A percentile compares a stretch with the other conserved stretches of the same genome.
Evolutionary conservation across 305 asterid species (phyloP).

Genomic region (Vinca major): DNA sequence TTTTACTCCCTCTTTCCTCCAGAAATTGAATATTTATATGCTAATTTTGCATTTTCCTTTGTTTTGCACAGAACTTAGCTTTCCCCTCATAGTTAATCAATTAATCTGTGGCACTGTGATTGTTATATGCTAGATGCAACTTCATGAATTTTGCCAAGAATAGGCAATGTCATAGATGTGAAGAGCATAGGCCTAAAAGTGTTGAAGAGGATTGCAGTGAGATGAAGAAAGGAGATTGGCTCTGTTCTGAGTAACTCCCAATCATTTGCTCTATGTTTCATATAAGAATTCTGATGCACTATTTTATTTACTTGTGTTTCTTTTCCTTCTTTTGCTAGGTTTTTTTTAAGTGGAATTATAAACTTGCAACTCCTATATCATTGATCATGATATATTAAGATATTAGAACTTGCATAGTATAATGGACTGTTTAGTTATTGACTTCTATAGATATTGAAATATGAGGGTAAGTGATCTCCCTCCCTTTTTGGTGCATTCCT

Average conservation of each 20-base stretch:
- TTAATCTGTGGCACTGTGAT: neutral
- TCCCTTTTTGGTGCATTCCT: neutral
- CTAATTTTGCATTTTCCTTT: neutral
- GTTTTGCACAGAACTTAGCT: neutral
- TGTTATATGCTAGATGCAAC: conserved; percentile 17
- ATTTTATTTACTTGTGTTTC: too few species aligned
- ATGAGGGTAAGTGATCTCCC: neutral
- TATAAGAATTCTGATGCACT: too few species aligned
- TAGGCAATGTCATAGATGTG: conserved; percentile 20
- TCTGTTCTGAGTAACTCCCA: conserved; percentile 23
- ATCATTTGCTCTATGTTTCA: too few species aligned
- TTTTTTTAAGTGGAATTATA: too few species aligned
- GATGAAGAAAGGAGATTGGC: conserved; percentile 37
- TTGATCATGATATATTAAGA: too few species aligned
- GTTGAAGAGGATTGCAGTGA: conserved; percentile 13
- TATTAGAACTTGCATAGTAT: neutral
- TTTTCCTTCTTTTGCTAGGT: too few species aligned
- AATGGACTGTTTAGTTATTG: neutral
- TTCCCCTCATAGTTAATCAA: neutral
- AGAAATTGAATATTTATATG: neutral
- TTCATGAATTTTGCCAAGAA: conserved; percentile 25
- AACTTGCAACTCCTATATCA: too few species aligned
- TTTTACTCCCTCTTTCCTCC: neutral
- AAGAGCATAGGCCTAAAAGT: conserved; percentile 23
- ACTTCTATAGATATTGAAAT: neutral